phyloP scores from a whole-genome alignment of 768 basidiomycete species.

The Tylopilus subfusipes region DNA sequence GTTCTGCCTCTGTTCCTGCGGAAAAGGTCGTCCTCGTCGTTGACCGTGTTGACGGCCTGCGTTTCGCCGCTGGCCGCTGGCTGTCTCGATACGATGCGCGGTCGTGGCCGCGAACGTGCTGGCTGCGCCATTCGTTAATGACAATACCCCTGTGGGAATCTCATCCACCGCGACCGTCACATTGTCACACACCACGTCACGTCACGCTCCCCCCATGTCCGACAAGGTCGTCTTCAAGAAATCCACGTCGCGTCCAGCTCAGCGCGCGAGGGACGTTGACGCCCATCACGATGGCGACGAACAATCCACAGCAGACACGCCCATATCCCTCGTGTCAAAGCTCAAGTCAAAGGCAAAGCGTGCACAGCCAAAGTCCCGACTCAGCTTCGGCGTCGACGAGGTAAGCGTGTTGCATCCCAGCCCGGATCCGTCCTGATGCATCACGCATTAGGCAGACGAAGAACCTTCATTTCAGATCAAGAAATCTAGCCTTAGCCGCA shows the following conservation, averaged over 20 bases:
- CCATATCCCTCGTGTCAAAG: constrained; percentile 59
- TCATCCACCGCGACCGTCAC: not conserved
- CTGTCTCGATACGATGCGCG: constrained; percentile 39
- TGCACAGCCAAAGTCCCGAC: constrained; percentile 57
- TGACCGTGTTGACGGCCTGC: constrained; percentile 13
- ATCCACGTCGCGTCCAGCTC: constrained; percentile 38
- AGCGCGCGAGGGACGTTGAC: constrained; percentile 39
- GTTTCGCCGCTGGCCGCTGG: constrained; percentile 2
- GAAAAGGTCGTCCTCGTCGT: constrained; percentile 68
- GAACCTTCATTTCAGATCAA: constrained; percentile 74
- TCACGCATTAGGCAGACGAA: constrained; percentile 45
- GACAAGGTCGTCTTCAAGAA: constrained; percentile 42
- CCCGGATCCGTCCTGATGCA: constrained; percentile 24
- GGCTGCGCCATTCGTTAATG: constrained; percentile 20
- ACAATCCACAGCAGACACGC: constrained; percentile 36
- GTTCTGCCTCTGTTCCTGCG: constrained; percentile 62
- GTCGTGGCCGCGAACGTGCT: constrained; percentile 49
- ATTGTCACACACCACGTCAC: constrained; percentile 24
- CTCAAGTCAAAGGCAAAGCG: constrained; percentile 71
- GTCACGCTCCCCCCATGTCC: constrained; percentile 21
- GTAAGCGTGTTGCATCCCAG: constrained; percentile 36
- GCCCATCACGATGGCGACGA: constrained; percentile 29
- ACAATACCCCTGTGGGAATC: constrained; percentile 29
- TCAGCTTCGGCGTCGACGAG: constrained; percentile 80
- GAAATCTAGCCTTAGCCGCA: constrained; percentile 73